Conservation (phyloP, 192 early-diverging fungal genomes). For the Rhizophagus clarus region DNA sequence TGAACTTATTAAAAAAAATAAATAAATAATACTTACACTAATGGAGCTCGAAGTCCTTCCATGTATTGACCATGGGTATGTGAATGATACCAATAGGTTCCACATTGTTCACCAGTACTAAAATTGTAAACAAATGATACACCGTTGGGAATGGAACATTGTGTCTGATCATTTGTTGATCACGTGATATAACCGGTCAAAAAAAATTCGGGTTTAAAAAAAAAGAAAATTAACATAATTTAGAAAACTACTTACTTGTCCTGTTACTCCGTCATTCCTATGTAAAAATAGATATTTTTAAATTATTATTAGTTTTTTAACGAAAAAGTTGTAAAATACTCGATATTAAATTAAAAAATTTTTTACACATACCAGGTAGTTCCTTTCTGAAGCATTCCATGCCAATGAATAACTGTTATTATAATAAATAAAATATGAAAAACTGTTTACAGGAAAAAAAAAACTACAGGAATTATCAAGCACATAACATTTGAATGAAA, state of each 20-base stretch:
- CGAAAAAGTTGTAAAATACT: too few relatives aligned
- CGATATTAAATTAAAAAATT: not conserved
- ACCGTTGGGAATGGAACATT: conserved; percentile 1
- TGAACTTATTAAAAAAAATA: too few relatives aligned
- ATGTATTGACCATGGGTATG: conserved; percentile 38
- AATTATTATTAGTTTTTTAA: too few relatives aligned
- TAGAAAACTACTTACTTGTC: not conserved
- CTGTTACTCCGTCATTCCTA: conserved; percentile 31
- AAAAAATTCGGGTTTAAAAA: not conserved
- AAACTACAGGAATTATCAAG: too few relatives aligned
- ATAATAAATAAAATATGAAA: conserved; percentile 32
- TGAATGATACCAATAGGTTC: conserved; percentile 48
- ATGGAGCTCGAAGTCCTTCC: conserved; percentile 42
- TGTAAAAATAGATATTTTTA: too few relatives aligned
- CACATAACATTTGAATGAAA: too few relatives aligned
- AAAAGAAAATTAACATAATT: not conserved
- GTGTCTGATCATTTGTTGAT: conserved; percentile 31
- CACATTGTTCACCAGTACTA: conserved; percentile 26
- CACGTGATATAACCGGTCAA: not conserved
- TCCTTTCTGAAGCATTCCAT: conserved; percentile 44
- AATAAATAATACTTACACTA: conserved; percentile 27
- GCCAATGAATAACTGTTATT: conserved; percentile 40
- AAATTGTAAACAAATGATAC: not conserved
- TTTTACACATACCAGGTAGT: conserved; percentile 48
- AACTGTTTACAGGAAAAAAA: conserved; percentile 12